These are phyloP conservation scores for Elsinoe fawcettii DNA, from an alignment of 2,329 filamentous ascomycete species.

Conservation along the genomic window DNA sequence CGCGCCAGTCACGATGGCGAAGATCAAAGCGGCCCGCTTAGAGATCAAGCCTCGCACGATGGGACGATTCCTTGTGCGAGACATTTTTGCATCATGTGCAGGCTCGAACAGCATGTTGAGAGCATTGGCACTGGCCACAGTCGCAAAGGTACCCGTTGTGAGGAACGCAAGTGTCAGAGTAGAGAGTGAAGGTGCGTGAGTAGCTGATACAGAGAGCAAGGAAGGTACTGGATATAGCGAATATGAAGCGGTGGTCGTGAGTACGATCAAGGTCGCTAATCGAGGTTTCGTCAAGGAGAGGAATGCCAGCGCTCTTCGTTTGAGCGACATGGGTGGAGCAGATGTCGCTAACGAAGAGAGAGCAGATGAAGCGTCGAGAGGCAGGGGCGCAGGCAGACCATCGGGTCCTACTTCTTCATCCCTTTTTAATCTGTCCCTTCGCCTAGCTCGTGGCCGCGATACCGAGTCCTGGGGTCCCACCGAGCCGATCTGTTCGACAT, in stretches of 20 bases:
- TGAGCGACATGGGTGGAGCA: conserved; percentile 49
- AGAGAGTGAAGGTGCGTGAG: conserved; percentile 68
- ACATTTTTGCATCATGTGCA: conserved; percentile 84
- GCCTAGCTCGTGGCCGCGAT: conserved; percentile 27
- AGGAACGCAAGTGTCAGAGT: conserved; percentile 89
- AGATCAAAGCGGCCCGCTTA: conserved; percentile 61
- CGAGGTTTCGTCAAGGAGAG: conserved; percentile 94
- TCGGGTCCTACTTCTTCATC: conserved; percentile 18
- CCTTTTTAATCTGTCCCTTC: conserved; percentile 30
- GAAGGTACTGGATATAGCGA: conserved; percentile 87
- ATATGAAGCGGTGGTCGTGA: conserved; percentile 85
- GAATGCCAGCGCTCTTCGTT: conserved; percentile 67
- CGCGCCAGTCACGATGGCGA: conserved; percentile 66
- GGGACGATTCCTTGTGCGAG: conserved; percentile 81
- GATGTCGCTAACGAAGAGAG: conserved; percentile 50
- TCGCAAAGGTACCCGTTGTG: conserved; percentile 79
- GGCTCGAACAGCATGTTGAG: conserved; percentile 97
- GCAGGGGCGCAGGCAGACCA: conserved; percentile 29
- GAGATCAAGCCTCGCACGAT: conserved; percentile 75
- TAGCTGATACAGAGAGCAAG: conserved; percentile 64
- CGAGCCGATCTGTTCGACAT: neutral
- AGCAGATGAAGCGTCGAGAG: conserved; percentile 54
- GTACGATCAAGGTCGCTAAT: conserved; percentile 80
- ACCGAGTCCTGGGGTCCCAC: conserved; percentile 12
- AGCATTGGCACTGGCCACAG: conserved; percentile 84